phyloP scores from a whole-genome alignment of 2,329 filamentous ascomycete species.

The Exophiala spinifera region DNA sequence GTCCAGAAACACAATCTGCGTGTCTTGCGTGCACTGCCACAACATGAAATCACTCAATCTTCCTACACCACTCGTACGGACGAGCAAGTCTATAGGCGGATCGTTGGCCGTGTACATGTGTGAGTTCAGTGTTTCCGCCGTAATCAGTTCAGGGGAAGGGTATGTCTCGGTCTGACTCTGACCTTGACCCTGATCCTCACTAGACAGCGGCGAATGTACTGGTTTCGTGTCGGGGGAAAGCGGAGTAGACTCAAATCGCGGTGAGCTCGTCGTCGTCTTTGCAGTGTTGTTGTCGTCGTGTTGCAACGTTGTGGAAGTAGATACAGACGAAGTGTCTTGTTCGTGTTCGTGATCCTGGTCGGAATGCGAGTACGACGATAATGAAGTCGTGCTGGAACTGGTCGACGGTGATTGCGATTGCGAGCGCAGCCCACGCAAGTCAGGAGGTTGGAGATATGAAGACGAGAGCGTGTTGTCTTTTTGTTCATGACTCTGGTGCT shows the following conservation, averaged over 20 bases:
- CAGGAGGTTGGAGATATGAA: slow-evolving; percentile 35
- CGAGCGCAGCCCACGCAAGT: slow-evolving; percentile 6
- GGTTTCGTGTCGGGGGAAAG: background rate
- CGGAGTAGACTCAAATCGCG: slow-evolving; percentile 6
- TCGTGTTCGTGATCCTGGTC: slow-evolving; percentile 18
- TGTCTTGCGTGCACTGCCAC: slow-evolving; percentile 93
- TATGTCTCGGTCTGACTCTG: slow-evolving; percentile 40
- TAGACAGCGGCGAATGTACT: background rate
- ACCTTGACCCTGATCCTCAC: background rate
- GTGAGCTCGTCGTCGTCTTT: slow-evolving; percentile 15
- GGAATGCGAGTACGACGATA: slow-evolving; percentile 23
- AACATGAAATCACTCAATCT: slow-evolving; percentile 97
- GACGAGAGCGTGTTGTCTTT: background rate
- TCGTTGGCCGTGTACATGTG: slow-evolving; percentile 85
- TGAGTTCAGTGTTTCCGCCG: slow-evolving; percentile 71
- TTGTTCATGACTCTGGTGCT: slow-evolving; percentile 26
- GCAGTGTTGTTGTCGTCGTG: slow-evolving; percentile 6
- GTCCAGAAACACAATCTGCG: slow-evolving; percentile 86
- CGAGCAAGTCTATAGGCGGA: slow-evolving; percentile 84
- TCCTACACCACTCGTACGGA: slow-evolving; percentile 90
- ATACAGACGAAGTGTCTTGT: slow-evolving; percentile 12
- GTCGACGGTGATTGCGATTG: slow-evolving; percentile 6
- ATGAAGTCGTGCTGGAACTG: slow-evolving; percentile 24
- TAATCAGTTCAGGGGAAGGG: slow-evolving; percentile 85
- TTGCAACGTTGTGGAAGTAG: slow-evolving; percentile 7